phyloP scores from a whole-genome alignment of 2,329 filamentous ascomycete species.

The Trichoderma hamatum region DNA sequence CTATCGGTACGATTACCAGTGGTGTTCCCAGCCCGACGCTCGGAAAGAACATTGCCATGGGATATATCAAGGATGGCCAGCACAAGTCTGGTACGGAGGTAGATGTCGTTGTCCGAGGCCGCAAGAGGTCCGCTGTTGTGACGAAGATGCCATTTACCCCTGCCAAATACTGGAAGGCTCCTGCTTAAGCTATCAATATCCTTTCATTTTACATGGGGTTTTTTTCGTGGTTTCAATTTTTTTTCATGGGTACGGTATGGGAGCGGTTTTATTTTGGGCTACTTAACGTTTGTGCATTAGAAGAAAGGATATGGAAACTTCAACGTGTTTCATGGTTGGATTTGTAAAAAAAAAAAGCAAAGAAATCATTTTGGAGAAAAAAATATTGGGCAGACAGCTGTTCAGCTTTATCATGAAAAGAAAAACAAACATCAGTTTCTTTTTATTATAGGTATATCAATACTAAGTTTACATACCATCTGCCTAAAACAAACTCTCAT shows the following conservation, averaged over 20 bases:
- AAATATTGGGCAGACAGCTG: too few relatives aligned
- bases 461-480: too few relatives aligned
- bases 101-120: constrained; percentile 75
- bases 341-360: not conserved
- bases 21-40: constrained; percentile 87
- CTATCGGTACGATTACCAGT: constrained; percentile 81
- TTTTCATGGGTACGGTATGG: not conserved
- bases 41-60: constrained; percentile 94
- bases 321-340: constrained; percentile 30
- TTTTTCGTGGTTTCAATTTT: not conserved
- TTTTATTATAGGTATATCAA: too few relatives aligned
- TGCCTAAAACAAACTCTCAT: too few relatives aligned
- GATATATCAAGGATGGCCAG: constrained; percentile 77
- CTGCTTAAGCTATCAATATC: not conserved
- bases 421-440: too few relatives aligned
- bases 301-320: constrained; percentile 27
- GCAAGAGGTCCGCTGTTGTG: constrained; percentile 72
- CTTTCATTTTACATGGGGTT: too few relatives aligned
- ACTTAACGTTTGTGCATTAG: constrained; percentile 24
- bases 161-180: constrained; percentile 66
- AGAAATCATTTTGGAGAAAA: not conserved
- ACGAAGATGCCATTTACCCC: constrained; percentile 88
- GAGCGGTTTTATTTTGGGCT: not conserved
- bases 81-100: constrained; percentile 86
- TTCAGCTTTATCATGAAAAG: too few relatives aligned